Evolutionary conservation across 108 stramenopile species (phyloP), one percentile per base, ranked within the genome.

Genomic region (Cyclotella baltica): DNA sequence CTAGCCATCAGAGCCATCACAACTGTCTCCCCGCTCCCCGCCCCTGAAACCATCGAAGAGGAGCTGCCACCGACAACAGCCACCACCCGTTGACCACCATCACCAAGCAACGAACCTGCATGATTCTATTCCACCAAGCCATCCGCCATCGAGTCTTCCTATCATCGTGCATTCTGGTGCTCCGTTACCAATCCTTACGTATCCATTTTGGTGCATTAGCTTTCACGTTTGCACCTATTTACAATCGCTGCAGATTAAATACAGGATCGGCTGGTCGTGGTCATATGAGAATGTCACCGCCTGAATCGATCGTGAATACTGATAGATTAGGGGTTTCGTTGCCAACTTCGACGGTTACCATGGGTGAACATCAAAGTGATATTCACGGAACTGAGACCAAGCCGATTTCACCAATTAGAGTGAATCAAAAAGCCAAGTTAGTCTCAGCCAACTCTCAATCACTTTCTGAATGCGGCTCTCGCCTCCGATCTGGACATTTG

Each of bases 401-500:
- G 1, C 1, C 3, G 28, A 23, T 57, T 20, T 29, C 56, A 57
- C 15, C 23, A 25, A 23, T 1, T 57, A 29, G 33, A 10, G 30
- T 51, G 52, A 70, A 55, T n/a, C 18, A 70, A 75, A 29, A 27
- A 43, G 82, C 82, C 36, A 72, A 67, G 37, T 50, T 53, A 20
- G 80, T 85, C 16, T 43, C 84, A n/a, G 76, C 84, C 23, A 77
- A 75, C 22, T 71, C 35, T 15, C 36, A 75, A 36, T 85, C 84
- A 15, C 58, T 94, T 34, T 50, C 81, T 22, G 78, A 57, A 31
- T 93, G 92, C 68, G 94, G 91, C 2, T 76, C 51, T 13, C 89
- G 94, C 2, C 75, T 96, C 19, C 83, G 91, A 52, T 28, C 75
- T 28, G 94, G 94, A 30, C 66, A 84, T 20, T 63, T 96, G 50